Conservation (phyloP, 2,329 filamentous ascomycete species). For the Paecilomyces sp. region DNA sequence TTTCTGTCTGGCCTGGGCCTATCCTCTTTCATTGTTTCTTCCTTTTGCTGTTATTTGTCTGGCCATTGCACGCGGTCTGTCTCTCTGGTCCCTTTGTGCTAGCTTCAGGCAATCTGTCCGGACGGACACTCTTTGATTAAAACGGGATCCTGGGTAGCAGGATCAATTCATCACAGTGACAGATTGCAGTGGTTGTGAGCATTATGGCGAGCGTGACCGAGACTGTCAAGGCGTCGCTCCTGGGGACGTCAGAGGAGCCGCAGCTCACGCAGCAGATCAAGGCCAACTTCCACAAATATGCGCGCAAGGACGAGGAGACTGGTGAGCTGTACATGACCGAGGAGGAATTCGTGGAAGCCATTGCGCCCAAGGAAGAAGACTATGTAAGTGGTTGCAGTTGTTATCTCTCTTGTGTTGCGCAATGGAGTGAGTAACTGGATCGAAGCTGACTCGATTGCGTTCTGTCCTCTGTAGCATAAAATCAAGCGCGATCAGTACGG, state of each 20-base stretch:
- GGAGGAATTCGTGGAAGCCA: constrained; percentile 83
- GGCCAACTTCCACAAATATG: constrained; percentile 68
- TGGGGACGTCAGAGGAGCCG: constrained; percentile 53
- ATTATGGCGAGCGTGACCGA: constrained; percentile 52
- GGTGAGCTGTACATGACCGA: constrained; percentile 75
- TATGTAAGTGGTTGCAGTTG: constrained; percentile 60
- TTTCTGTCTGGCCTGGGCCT: not conserved
- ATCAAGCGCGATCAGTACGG: constrained; percentile 94
- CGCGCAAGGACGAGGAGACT: constrained; percentile 64
- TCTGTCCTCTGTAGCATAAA: constrained; percentile 63
- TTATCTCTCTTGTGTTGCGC: not conserved
- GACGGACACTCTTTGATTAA: not conserved
- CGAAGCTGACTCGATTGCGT: constrained; percentile 10
- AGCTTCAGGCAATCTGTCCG: not conserved
- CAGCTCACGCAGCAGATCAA: constrained; percentile 69
- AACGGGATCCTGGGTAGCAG: not conserved
- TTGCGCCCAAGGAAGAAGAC: constrained; percentile 80
- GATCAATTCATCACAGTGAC: not conserved
- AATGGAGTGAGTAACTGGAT: constrained; percentile 1
- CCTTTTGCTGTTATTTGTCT: not conserved
- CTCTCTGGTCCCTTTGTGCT: not conserved
- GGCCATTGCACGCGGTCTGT: not conserved
- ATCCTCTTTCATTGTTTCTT: not conserved
- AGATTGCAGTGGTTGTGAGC: not conserved
- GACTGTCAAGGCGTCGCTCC: constrained; percentile 70